Conservation (phyloP, 1,284 basidiomycete genomes). For the Trametes pubescens region DNA sequence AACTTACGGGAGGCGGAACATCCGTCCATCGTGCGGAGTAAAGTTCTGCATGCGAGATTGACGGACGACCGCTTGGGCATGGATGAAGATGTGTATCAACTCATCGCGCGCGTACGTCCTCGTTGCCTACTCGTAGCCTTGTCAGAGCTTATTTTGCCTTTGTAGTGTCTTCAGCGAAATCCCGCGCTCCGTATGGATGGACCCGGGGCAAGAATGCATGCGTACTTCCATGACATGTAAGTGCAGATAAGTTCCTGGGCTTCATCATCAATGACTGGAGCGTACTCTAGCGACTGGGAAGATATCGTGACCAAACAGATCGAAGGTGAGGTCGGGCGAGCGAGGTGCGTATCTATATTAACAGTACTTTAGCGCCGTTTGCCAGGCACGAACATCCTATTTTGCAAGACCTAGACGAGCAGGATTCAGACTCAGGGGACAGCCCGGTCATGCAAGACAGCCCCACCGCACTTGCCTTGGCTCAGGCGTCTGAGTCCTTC, state of each 20-base stretch:
- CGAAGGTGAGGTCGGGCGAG: constrained; percentile 28
- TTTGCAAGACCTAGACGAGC: not conserved
- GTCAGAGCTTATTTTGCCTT: no score
- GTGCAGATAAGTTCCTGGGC: constrained; percentile 30
- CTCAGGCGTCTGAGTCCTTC: constrained; percentile 8
- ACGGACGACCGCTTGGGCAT: constrained; percentile 34
- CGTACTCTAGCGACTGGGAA: constrained; percentile 51
- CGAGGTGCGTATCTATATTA: not conserved
- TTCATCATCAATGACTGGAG: constrained; percentile 2
- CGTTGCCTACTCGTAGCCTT: not conserved
- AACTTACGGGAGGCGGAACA: constrained; percentile 32
- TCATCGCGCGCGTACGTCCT: constrained; percentile 39
- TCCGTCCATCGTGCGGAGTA: constrained; percentile 34
- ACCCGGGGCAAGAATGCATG: constrained; percentile 50
- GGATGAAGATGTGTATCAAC: constrained; percentile 46
- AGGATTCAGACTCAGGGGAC: not conserved
- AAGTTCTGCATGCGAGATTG: constrained; percentile 37
- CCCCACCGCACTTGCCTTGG: not conserved
- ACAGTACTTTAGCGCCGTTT: constrained; percentile 8
- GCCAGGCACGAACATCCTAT: not conserved
- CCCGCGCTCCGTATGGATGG: constrained; percentile 53
- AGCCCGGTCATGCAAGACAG: not conserved
- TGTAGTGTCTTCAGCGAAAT: constrained; percentile 65
- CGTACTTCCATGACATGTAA: constrained; percentile 56
- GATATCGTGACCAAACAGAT: constrained; percentile 26